phyloP scores from a whole-genome alignment of 805 yeast species.

The Metschnikowia reukaufii region DNA sequence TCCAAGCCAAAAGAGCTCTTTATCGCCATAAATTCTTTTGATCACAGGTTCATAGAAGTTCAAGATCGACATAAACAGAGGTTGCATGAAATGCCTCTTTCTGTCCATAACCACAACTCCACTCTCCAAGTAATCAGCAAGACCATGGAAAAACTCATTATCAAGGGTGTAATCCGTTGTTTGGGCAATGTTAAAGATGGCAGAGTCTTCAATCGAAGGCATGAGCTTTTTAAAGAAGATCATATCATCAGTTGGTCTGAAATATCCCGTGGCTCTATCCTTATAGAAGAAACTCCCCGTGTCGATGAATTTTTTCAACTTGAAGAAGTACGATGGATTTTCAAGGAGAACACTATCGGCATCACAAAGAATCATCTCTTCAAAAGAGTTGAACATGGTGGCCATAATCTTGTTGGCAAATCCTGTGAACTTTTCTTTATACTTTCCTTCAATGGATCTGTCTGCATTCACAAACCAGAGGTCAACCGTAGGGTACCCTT shows the following conservation, averaged over 20 bases:
- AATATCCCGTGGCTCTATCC: conserved; percentile 25
- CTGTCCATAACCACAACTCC: conserved; percentile 35
- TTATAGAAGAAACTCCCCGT: conserved; percentile 28
- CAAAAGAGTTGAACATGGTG: conserved; percentile 17
- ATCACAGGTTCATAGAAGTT: conserved; percentile 16
- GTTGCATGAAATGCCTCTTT: conserved; percentile 29
- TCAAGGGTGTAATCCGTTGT: conserved; percentile 32
- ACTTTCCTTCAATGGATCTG: conserved; percentile 20
- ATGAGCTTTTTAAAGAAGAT: conserved; percentile 46
- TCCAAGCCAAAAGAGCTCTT: conserved; percentile 38
- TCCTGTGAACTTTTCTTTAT: conserved; percentile 33
- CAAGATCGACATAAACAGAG: conserved; percentile 33
- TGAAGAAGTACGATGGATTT: conserved; percentile 30
- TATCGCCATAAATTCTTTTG: conserved; percentile 31
- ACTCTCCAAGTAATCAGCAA: conserved; percentile 41
- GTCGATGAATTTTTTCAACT: conserved; percentile 31
- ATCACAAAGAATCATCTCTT: conserved; percentile 43
- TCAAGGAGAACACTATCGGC: conserved; percentile 51
- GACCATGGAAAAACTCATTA: conserved; percentile 30
- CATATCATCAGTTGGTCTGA: conserved; percentile 33
- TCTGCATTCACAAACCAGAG: conserved; percentile 41
- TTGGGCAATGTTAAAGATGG: conserved; percentile 32
- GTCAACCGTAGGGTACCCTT: conserved; percentile 29
- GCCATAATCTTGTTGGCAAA: conserved; percentile 30
- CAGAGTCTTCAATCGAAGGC: conserved; percentile 34